Evolutionary conservation across 108 stramenopile genomes (phyloP).

Genomic region (Nannochloropsis oceanica): DNA sequence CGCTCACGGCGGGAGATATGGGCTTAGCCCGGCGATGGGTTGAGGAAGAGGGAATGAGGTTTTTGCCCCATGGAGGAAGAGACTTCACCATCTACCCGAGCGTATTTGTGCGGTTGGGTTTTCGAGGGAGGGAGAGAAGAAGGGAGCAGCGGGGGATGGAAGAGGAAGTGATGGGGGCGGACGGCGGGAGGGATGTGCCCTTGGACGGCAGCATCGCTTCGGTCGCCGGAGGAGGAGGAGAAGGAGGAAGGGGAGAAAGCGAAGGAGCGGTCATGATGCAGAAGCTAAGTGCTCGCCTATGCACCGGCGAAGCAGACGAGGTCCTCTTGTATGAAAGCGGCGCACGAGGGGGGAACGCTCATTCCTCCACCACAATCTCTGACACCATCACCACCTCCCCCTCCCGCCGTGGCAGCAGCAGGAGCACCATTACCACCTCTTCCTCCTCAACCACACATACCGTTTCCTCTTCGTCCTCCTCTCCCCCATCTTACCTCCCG

Average conservation of each 20-base stretch:
- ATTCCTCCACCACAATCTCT: not conserved
- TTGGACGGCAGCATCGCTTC: not conserved
- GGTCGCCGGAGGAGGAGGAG: not conserved
- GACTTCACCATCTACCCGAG: not conserved
- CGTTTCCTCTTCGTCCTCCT: no score
- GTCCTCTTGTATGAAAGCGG: not conserved
- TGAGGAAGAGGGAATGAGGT: not conserved
- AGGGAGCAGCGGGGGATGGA: not conserved
- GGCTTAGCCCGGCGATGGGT: not conserved
- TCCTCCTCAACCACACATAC: not conserved
- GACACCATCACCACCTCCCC: not conserved
- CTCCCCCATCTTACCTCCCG: not conserved
- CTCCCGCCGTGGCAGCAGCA: not conserved
- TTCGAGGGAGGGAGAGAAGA: not conserved
- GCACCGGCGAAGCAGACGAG: not conserved
- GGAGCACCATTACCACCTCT: no score
- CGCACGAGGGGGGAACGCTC: not conserved
- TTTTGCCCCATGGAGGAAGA: not conserved
- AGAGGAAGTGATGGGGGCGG: not conserved
- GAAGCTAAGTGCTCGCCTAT: not conserved
- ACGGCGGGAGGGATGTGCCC: not conserved
- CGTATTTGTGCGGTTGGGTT: not conserved
- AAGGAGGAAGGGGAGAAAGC: not conserved
- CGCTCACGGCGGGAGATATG: not conserved
- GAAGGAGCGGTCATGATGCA: not conserved